Conservation (phyloP, 2,329 filamentous ascomycete species). For the Rutstroemia sp. region DNA sequence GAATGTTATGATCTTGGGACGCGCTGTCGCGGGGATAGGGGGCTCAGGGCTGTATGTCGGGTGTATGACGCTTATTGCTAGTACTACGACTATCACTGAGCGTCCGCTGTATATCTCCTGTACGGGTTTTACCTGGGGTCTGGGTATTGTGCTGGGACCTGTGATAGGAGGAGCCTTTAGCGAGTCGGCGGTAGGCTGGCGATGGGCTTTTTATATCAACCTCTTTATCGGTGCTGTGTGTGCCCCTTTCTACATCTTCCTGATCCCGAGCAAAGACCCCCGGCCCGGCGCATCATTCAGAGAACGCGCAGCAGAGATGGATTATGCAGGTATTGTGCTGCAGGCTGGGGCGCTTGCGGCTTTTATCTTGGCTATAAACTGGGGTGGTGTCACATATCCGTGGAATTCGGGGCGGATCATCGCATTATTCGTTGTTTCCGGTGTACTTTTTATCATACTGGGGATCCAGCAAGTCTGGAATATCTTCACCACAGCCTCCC, state of each 20-base stretch:
- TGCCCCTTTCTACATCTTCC: constrained; percentile 34
- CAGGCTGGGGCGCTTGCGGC: constrained; percentile 10
- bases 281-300: constrained; percentile 12
- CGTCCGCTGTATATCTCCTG: constrained; percentile 28
- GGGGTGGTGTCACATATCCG: neutral
- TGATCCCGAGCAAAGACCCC: constrained; percentile 32
- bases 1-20: constrained; percentile 37
- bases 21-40: constrained; percentile 31
- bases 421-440: neutral
- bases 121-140: constrained; percentile 30
- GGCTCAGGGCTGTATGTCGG: constrained; percentile 34
- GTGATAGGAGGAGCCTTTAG: constrained; percentile 9
- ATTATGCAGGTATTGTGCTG: constrained; percentile 17
- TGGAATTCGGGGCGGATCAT: neutral
- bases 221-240: constrained; percentile 38
- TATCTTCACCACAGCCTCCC: no score
- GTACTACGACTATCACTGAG: constrained; percentile 27
- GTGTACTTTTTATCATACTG: neutral
- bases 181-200: constrained; percentile 29
- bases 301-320: constrained; percentile 27
- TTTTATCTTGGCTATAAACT: constrained; percentile 1
- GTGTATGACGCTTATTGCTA: constrained; percentile 25
- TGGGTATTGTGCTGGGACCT: constrained; percentile 34
- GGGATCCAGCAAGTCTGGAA: constrained; percentile 16
- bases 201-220: constrained; percentile 48